Evolutionary conservation across 441 rosid species (phyloP).

Genomic region (Adansonia grandidieri): DNA sequence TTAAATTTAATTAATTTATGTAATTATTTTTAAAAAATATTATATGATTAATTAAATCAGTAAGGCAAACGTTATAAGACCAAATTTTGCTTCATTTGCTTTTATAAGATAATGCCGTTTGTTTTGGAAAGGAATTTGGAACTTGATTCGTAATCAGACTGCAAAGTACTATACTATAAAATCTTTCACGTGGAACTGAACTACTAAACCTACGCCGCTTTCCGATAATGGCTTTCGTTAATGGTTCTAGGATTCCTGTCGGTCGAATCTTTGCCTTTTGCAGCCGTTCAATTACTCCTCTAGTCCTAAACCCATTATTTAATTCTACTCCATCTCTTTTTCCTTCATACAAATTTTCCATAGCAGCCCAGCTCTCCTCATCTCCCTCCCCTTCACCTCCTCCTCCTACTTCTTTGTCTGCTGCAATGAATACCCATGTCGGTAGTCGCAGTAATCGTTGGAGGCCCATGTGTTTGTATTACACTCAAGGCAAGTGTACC

Average conservation of each 20-base stretch:
- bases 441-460: conserved; percentile 36
- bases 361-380: conserved; percentile 14
- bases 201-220: neutral
- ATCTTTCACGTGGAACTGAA: neutral
- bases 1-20: no score
- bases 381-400: conserved; percentile 27
- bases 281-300: conserved; percentile 31
- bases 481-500: conserved; percentile 80
- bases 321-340: conserved; percentile 22
- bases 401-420: conserved; percentile 25
- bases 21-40: no score
- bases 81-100: no score
- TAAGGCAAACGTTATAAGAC: no score
- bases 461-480: conserved; percentile 87
- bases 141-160: no score
- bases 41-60: no score
- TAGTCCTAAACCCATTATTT: conserved; percentile 18
- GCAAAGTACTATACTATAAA: neutral
- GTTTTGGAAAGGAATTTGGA: no score
- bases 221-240: conserved; percentile 43
- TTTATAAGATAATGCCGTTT: no score
- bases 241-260: conserved; percentile 32
- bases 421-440: conserved; percentile 19
- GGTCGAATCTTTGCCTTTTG: conserved; percentile 34
- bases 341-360: conserved; percentile 32